phyloP scores from a whole-genome alignment of 768 basidiomycete genomes.

The Termitomyces sp. region DNA sequence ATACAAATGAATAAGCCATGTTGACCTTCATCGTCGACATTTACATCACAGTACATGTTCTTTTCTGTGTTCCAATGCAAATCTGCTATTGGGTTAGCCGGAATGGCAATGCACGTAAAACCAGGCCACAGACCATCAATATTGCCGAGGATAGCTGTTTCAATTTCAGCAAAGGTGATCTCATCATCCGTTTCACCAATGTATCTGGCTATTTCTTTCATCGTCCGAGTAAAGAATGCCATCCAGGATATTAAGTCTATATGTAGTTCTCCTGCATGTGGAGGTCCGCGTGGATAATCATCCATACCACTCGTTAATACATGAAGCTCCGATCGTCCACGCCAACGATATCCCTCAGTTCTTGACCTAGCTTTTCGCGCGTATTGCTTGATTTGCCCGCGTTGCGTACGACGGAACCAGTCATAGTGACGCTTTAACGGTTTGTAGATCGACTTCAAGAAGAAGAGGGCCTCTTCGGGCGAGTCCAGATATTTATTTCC shows the following conservation, averaged over 20 bases:
- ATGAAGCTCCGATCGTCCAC: slow-evolving; percentile 80
- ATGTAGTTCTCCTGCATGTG: slow-evolving; percentile 89
- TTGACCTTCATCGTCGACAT: slow-evolving; percentile 78
- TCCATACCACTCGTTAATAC: slow-evolving; percentile 95
- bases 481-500: slow-evolving; percentile 46
- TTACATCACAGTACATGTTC: slow-evolving; percentile 91
- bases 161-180: slow-evolving; percentile 68
- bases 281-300: slow-evolving; percentile 88
- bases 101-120: neutral
- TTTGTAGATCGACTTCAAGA: slow-evolving; percentile 75
- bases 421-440: slow-evolving; percentile 89
- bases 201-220: slow-evolving; percentile 85
- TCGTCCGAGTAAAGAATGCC: slow-evolving; percentile 92
- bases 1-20: neutral
- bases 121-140: slow-evolving; percentile 58
- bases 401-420: slow-evolving; percentile 94
- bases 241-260: slow-evolving; percentile 94
- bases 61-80: slow-evolving; percentile 89
- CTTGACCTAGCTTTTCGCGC: slow-evolving; percentile 78
- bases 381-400: slow-evolving; percentile 91
- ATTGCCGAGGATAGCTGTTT: slow-evolving; percentile 76
- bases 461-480: slow-evolving; percentile 57
- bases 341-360: slow-evolving; percentile 91
- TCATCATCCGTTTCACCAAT: slow-evolving; percentile 84
- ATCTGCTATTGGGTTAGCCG: slow-evolving; percentile 41